phyloP scores from a whole-genome alignment of 495 filamentous ascomycete genomes.

The Penicillium pulvis region DNA sequence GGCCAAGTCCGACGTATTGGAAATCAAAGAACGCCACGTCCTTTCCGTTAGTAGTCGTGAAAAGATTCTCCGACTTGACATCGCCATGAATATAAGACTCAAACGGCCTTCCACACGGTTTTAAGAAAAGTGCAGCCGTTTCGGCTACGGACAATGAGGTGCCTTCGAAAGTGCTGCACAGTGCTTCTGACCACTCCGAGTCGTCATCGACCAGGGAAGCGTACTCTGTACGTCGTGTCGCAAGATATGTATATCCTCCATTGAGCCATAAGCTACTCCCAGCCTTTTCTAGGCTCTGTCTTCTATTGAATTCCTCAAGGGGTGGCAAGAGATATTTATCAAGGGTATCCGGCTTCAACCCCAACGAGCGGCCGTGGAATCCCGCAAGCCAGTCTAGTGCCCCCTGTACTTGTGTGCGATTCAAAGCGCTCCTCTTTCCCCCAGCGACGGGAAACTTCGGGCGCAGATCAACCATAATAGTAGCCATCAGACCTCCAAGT shows the following conservation, averaged over 20 bases:
- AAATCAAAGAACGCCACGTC: slow-evolving; percentile 45
- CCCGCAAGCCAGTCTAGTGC: slow-evolving; percentile 37
- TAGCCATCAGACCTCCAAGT: slow-evolving; percentile 35
- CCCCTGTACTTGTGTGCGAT: slow-evolving; percentile 27
- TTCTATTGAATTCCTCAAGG: slow-evolving; percentile 28
- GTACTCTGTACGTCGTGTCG: slow-evolving; percentile 39
- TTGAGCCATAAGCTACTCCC: slow-evolving; percentile 37
- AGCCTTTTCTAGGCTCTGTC: slow-evolving; percentile 1
- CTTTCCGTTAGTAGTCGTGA: slow-evolving; percentile 32
- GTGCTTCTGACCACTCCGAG: slow-evolving; percentile 36
- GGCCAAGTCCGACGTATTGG: slow-evolving; percentile 41
- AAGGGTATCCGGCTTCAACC: slow-evolving; percentile 16
- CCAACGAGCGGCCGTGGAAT: slow-evolving; percentile 35
- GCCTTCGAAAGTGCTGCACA: slow-evolving; percentile 23
- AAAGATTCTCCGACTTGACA: slow-evolving; percentile 48
- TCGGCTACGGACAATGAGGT: slow-evolving; percentile 31
- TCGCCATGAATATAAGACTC: slow-evolving; percentile 46
- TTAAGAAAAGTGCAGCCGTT: slow-evolving; percentile 32
- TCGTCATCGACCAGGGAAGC: slow-evolving; percentile 29
- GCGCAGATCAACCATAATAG: slow-evolving; percentile 39
- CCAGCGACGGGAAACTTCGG: slow-evolving; percentile 30
- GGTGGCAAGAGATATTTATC: slow-evolving; percentile 34
- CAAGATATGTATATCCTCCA: slow-evolving; percentile 44
- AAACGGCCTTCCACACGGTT: slow-evolving; percentile 28
- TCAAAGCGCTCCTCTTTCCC: slow-evolving; percentile 31